Conservation (phyloP, 2,329 filamentous ascomycete species). For the Dryadomyces quercus-mongolicae region DNA sequence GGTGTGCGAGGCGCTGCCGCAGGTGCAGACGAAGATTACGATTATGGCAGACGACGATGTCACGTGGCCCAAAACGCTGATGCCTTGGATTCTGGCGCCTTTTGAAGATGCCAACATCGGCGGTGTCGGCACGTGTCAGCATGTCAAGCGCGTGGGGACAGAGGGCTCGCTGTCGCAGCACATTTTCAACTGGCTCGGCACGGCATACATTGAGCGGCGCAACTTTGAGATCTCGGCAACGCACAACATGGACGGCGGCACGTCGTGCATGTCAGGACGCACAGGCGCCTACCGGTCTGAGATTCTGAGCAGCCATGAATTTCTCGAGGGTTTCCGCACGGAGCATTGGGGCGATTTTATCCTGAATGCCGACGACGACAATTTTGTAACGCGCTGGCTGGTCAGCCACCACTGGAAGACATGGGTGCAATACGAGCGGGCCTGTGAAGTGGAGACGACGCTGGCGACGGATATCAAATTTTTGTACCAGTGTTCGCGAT, state of each 20-base stretch:
- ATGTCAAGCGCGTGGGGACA: slow-evolving; percentile 58
- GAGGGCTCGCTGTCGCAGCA: slow-evolving; percentile 42
- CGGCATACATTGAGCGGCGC: slow-evolving; percentile 81
- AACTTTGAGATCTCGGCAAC: slow-evolving; percentile 97
- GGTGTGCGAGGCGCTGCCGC: slow-evolving; percentile 80
- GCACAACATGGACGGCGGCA: slow-evolving; percentile 85
- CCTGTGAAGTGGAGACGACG: slow-evolving; percentile 87
- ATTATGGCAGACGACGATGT: slow-evolving; percentile 95
- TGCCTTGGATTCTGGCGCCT: slow-evolving; percentile 85
- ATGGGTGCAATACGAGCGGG: slow-evolving; percentile 84
- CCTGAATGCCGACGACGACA: slow-evolving; percentile 93
- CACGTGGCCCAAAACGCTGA: slow-evolving; percentile 73
- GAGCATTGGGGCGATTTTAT: slow-evolving; percentile 84
- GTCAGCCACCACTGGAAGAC: slow-evolving; percentile 89
- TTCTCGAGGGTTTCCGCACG: slow-evolving; percentile 80
- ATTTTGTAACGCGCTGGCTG: slow-evolving; percentile 94
- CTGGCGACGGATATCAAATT: slow-evolving; percentile 83
- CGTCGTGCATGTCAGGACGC: slow-evolving; percentile 92
- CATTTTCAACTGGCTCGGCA: slow-evolving; percentile 81
- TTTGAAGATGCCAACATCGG: slow-evolving; percentile 78
- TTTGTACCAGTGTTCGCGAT: slow-evolving; percentile 83
- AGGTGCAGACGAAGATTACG: slow-evolving; percentile 72
- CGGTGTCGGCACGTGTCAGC: slow-evolving; percentile 84
- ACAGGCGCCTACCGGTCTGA: slow-evolving; percentile 85
- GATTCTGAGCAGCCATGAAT: slow-evolving; percentile 75